Evolutionary conservation across 1,284 basidiomycete species (phyloP).

Genomic region (Ceratobasidium sp.): DNA sequence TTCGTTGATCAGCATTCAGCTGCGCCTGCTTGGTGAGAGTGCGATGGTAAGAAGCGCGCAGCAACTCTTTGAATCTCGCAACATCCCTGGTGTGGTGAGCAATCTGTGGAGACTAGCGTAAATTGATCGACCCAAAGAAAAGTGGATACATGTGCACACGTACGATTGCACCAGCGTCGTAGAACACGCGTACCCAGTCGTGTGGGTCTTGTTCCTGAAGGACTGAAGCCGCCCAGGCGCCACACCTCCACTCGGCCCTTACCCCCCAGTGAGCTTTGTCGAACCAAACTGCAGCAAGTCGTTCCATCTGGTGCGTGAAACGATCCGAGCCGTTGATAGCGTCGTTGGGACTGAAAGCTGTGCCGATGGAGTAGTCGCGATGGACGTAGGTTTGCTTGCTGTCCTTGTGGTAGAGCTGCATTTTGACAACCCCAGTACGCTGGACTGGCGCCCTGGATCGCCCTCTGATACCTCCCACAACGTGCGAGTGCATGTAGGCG

Average conservation of each 20-base stretch:
- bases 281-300: neutral
- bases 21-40: neutral
- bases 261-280: neutral
- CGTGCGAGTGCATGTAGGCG: conserved; percentile 21
- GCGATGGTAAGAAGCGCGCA: neutral
- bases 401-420: conserved; percentile 20
- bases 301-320: neutral
- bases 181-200: neutral
- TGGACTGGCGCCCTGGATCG: neutral
- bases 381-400: conserved; percentile 6
- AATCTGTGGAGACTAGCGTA: neutral
- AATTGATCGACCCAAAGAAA: neutral
- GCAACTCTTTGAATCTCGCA: neutral
- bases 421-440: neutral
- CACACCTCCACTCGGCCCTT: neutral
- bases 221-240: conserved; percentile 1
- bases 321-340: neutral
- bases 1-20: neutral
- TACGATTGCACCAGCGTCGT: neutral
- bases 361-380: conserved; percentile 3
- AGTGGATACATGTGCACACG: neutral
- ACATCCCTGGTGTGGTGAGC: neutral
- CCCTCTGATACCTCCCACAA: neutral
- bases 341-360: neutral
- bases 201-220: neutral